phyloP scores from a whole-genome alignment of 805 yeast genomes.

The Candida nanaspora region DNA sequence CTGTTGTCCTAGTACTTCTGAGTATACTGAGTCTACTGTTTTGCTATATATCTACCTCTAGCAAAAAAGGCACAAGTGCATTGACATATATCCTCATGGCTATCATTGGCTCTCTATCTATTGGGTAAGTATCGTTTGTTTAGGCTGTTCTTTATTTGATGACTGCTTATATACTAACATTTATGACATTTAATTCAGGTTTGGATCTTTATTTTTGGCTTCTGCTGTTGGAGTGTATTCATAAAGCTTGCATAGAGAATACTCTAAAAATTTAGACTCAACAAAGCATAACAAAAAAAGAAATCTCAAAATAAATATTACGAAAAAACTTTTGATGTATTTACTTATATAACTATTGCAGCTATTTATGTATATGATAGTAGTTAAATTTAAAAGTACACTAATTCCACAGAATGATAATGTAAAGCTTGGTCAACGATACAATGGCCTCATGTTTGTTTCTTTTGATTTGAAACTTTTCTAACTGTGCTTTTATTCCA shows the following conservation, averaged over 20 bases:
- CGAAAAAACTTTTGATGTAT: too few species aligned
- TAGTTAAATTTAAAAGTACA: too few species aligned
- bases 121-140: conserved; percentile 12
- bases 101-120: conserved; percentile 11
- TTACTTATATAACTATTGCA: too few species aligned
- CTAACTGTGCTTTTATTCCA: neutral
- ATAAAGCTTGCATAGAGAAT: neutral
- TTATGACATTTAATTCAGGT: conserved; percentile 6
- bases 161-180: conserved; percentile 13
- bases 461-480: neutral
- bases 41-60: conserved; percentile 2
- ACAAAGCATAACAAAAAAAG: neutral
- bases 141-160: too few species aligned
- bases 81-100: conserved; percentile 13
- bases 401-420: too few species aligned
- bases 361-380: too few species aligned
- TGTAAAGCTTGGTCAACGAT: neutral
- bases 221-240: conserved; percentile 22
- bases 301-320: too few species aligned
- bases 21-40: conserved; percentile 7
- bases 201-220: conserved; percentile 22
- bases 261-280: neutral
- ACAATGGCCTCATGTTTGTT: neutral
- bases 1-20: conserved; percentile 6
- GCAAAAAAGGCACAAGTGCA: conserved; percentile 1